Percentiles rank a stretch among this genome's conserved stretches.
phyloP scores from a whole-genome alignment of 192 early-diverging fungal species.

The Rhizoclosmatium globosum region DNA sequence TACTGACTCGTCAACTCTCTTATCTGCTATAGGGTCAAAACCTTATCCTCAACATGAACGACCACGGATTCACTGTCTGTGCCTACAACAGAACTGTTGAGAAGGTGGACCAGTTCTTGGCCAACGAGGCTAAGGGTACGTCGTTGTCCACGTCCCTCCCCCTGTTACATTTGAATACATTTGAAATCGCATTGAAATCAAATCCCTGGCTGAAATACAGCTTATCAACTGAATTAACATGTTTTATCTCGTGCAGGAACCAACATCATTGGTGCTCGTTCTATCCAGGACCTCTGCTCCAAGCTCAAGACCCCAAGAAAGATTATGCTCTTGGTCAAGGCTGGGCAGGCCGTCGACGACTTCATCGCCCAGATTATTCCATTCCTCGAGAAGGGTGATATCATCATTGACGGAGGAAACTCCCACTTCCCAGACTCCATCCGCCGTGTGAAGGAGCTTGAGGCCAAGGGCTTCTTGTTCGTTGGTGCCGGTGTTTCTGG shows the following conservation, averaged over 20 bases:
- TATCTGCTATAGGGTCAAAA: constrained; percentile 85
- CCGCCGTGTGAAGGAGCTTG: constrained; percentile 87
- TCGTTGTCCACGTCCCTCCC: not conserved
- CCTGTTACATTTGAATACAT: not conserved
- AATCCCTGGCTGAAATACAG: not conserved
- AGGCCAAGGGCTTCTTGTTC: constrained; percentile 91
- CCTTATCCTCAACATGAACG: constrained; percentile 98
- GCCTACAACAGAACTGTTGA: constrained; percentile 95
- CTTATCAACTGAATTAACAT: not conserved
- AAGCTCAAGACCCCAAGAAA: constrained; percentile 97
- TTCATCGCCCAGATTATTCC: constrained; percentile 93
- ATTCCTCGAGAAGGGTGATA: constrained; percentile 86
- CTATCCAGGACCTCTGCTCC: constrained; percentile 91
- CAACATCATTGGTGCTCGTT: constrained; percentile 92
- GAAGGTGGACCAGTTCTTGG: constrained; percentile 95
- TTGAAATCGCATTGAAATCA: not conserved
- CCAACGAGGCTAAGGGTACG: constrained; percentile 95
- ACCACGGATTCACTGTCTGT: constrained; percentile 91
- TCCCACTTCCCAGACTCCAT: constrained; percentile 98
- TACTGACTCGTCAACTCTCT: not conserved
- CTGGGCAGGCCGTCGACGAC: constrained; percentile 91
- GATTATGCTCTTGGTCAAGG: constrained; percentile 99
- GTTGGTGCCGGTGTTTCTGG: constrained; percentile 98
- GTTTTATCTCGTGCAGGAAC: constrained; percentile 64
- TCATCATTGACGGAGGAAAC: constrained; percentile 99